phyloP scores from a whole-genome alignment of 495 filamentous ascomycete species.

The Halenospora varia region DNA sequence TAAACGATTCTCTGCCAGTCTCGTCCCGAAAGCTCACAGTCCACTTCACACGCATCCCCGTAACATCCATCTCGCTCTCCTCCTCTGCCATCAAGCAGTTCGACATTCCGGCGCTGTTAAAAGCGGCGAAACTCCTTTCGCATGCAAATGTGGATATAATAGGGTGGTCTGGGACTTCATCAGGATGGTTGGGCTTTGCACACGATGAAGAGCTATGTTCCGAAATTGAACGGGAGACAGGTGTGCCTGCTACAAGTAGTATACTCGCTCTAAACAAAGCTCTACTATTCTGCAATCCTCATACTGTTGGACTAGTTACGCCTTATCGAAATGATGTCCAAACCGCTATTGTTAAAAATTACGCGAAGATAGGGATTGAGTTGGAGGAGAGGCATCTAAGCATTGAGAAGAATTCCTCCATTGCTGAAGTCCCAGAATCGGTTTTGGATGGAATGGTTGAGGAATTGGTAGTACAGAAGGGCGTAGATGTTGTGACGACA shows the following conservation, averaged over 20 bases:
- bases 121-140: conserved; percentile 18
- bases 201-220: conserved; percentile 22
- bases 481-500: conserved; percentile 19
- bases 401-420: conserved; percentile 24
- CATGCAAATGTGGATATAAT: conserved; percentile 25
- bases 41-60: conserved; percentile 22
- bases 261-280: conserved; percentile 27
- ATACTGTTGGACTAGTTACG: conserved; percentile 25
- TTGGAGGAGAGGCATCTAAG: conserved; percentile 22
- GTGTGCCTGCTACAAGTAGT: conserved; percentile 24
- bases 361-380: conserved; percentile 22
- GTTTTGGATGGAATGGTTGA: conserved; percentile 23
- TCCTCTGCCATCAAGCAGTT: conserved; percentile 16
- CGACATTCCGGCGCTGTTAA: conserved; percentile 13
- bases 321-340: conserved; percentile 28
- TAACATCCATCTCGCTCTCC: conserved; percentile 20
- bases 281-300: conserved; percentile 15
- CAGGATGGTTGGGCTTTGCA: conserved; percentile 28
- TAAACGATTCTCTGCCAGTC: conserved; percentile 8
- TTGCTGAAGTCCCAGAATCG: conserved; percentile 20
- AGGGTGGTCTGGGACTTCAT: conserved; percentile 26
- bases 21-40: conserved; percentile 18
- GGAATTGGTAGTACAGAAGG: conserved; percentile 14
- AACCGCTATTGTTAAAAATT: conserved; percentile 23
- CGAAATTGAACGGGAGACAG: conserved; percentile 22